Evolutionary conservation across 495 filamentous ascomycete genomes (phyloP).

Genomic region (Aspergillus taichungensis): DNA sequence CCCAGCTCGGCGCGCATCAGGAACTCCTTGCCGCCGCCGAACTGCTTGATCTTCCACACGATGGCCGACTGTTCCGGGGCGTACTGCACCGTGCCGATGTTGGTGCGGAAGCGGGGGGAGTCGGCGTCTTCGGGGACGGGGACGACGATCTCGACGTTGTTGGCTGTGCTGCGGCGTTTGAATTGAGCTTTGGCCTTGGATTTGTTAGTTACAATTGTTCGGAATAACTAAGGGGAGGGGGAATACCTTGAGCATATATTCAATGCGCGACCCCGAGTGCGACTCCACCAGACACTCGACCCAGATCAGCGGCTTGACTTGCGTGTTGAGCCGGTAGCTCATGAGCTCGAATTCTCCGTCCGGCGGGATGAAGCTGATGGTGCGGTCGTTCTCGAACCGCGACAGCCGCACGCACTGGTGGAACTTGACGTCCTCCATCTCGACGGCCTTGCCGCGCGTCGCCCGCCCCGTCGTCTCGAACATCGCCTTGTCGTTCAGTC

Average conservation of each 20-base stretch:
- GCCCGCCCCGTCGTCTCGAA: conserved; percentile 96
- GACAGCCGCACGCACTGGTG: conserved; percentile 96
- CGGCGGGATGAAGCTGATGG: conserved; percentile 97
- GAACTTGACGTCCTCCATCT: conserved; percentile 99
- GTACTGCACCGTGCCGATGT: conserved; percentile 97
- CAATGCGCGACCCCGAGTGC: conserved; percentile 88
- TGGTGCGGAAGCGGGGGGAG: conserved; percentile 91
- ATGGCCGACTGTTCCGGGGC: conserved; percentile 96
- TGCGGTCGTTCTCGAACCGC: conserved; percentile 96
- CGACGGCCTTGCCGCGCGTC: conserved; percentile 91
- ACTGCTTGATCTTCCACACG: conserved; percentile 99
- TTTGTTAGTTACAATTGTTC: background rate
- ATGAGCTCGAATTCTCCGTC: conserved; percentile 99
- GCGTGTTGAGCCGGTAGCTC: conserved; percentile 98
- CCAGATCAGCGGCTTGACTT: conserved; percentile 98
- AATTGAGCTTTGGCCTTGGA: conserved; percentile 84
- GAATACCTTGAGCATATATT: conserved; percentile 90
- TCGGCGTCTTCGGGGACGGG: conserved; percentile 98
- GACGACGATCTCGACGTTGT: conserved; percentile 97
- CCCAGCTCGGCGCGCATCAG: conserved; percentile 98
- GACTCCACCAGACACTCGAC: conserved; percentile 96
- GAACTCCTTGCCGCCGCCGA: conserved; percentile 96
- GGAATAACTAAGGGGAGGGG: background rate
- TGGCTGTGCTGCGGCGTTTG: conserved; percentile 94
- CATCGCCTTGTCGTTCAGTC: conserved; percentile 99